Conservation (phyloP, 176 grass and related monocot species). For the Bromus sterilis region DNA sequence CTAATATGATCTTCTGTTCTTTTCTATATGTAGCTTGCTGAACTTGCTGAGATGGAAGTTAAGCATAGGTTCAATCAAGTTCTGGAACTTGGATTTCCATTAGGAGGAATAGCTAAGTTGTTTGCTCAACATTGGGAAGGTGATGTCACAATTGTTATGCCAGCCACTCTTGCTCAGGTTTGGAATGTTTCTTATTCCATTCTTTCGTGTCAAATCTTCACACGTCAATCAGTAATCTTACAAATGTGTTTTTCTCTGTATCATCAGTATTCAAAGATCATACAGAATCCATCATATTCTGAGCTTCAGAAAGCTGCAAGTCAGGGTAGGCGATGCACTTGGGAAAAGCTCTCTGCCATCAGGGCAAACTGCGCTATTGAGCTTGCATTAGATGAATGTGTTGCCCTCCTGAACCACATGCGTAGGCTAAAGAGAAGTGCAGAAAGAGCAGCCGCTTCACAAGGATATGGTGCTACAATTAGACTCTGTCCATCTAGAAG, state of each 20-base stretch:
- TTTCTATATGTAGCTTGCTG: constrained; percentile 51
- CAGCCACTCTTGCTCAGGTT: constrained; percentile 83
- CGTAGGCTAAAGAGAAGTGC: constrained; percentile 78
- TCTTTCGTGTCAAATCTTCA: neutral
- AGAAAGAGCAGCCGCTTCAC: constrained; percentile 62
- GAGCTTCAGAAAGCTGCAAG: constrained; percentile 85
- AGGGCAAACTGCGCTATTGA: constrained; percentile 89
- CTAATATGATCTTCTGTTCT: neutral
- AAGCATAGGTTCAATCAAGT: constrained; percentile 95
- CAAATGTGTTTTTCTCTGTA: constrained; percentile 4
- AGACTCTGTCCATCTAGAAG: constrained; percentile 78
- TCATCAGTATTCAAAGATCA: constrained; percentile 85
- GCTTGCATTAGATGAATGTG: constrained; percentile 85
- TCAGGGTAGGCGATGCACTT: constrained; percentile 81
- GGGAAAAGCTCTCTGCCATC: constrained; percentile 90
- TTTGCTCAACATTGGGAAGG: constrained; percentile 98
- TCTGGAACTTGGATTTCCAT: constrained; percentile 78
- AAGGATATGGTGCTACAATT: constrained; percentile 43
- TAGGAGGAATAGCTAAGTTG: constrained; percentile 79
- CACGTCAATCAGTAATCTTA: neutral
- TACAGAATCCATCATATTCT: constrained; percentile 75
- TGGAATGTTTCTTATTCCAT: neutral
- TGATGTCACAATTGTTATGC: constrained; percentile 92
- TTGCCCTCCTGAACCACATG: constrained; percentile 79
- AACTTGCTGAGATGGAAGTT: constrained; percentile 88